These are phyloP conservation scores for Lavandula angustifolia DNA, from an alignment of 257 asterid genomes.

Conservation along the genomic window DNA sequence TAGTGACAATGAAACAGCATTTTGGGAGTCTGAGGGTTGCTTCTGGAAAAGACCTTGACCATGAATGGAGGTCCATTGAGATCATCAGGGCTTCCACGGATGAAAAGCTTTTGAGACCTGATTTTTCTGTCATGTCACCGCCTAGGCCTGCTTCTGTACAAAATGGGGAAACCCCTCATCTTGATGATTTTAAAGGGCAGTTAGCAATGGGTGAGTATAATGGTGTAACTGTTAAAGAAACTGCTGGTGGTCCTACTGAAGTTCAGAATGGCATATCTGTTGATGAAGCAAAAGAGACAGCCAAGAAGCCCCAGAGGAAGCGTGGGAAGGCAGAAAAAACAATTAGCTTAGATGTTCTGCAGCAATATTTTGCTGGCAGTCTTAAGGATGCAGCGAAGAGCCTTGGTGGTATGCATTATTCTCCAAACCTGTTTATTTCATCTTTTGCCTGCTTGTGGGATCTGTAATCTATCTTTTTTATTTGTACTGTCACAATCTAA, in stretches of 20 bases:
- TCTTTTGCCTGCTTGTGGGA: neutral
- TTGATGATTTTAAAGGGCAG: conserved; percentile 44
- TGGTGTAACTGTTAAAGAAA: conserved; percentile 26
- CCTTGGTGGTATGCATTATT: conserved; percentile 71
- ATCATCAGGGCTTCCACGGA: conserved; percentile 53
- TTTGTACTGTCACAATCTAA: too few relatives aligned
- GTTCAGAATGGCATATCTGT: conserved; percentile 42
- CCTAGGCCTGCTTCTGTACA: too few relatives aligned
- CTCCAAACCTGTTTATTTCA: neutral
- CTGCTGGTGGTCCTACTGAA: conserved; percentile 38
- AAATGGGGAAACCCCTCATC: conserved; percentile 41
- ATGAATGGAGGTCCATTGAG: conserved; percentile 72
- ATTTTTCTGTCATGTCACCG: too few relatives aligned
- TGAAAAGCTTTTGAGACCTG: conserved; percentile 34
- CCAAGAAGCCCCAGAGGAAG: conserved; percentile 74
- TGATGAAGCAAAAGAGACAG: conserved; percentile 43
- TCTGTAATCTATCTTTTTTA: neutral
- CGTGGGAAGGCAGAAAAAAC: conserved; percentile 92
- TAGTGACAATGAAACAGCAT: conserved; percentile 75
- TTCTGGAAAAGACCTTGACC: conserved; percentile 74
- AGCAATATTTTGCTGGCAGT: conserved; percentile 87
- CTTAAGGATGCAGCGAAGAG: conserved; percentile 93
- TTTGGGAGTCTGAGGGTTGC: conserved; percentile 80
- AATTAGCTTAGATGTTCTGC: conserved; percentile 85
- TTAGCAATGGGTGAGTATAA: conserved; percentile 36